Percentiles rank a stretch among this genome's conserved stretches.
phyloP scores from a whole-genome alignment of 1,284 basidiomycete genomes.

The Trichosporon sp. region DNA sequence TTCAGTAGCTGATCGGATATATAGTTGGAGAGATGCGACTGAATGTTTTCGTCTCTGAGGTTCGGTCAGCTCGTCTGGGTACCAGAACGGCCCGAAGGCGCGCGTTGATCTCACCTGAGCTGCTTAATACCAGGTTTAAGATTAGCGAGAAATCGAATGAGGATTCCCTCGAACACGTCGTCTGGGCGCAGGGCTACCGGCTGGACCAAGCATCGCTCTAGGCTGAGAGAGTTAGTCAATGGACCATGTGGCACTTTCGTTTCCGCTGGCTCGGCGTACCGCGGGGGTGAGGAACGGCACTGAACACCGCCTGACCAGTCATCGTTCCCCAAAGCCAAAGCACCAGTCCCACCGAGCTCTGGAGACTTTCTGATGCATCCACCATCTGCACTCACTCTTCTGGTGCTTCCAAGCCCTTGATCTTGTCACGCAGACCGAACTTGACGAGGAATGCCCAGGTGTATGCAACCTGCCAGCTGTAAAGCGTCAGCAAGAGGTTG shows the following conservation, averaged over 20 bases:
- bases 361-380: background rate
- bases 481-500: background rate
- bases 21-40: conserved; percentile 35
- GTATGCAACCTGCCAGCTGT: conserved; percentile 46
- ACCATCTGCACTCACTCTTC: conserved; percentile 35
- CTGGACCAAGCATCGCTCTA: conserved; percentile 34
- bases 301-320: background rate
- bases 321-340: background rate
- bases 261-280: background rate
- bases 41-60: conserved; percentile 24
- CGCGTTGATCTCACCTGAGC: conserved; percentile 27
- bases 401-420: conserved; percentile 31
- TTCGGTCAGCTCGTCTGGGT: background rate
- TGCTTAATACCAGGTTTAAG: conserved; percentile 32
- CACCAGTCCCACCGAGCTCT: background rate
- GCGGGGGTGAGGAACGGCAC: background rate
- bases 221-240: conserved; percentile 21
- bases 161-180: conserved; percentile 40
- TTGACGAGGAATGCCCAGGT: conserved; percentile 44
- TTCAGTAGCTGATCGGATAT: conserved; percentile 32
- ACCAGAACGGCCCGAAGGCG: background rate
- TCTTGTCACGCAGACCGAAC: conserved; percentile 32
- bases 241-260: conserved; percentile 14
- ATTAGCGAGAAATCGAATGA: conserved; percentile 39
- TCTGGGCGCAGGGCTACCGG: conserved; percentile 42